phyloP scores from a whole-genome alignment of 2,329 filamentous ascomycete species.

The Colletotrichum orbiculare region DNA sequence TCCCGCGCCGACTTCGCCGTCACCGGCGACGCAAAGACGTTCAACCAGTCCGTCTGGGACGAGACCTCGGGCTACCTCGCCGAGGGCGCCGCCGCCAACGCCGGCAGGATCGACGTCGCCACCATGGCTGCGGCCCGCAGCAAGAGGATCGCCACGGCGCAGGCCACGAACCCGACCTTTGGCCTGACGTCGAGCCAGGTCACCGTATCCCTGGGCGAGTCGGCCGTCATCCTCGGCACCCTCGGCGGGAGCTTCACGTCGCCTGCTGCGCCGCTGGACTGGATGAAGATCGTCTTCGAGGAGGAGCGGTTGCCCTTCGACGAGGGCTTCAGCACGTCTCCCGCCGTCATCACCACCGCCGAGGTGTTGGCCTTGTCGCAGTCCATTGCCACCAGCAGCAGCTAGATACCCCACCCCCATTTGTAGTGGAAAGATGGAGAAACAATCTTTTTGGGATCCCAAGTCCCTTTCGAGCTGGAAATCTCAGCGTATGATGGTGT shows the following conservation, averaged over 20 bases:
- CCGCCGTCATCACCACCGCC: constrained; percentile 10
- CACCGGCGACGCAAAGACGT: constrained; percentile 45
- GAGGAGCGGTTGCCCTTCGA: constrained; percentile 32
- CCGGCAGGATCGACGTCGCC: constrained; percentile 40
- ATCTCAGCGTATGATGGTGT: background rate
- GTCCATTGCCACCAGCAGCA: constrained; percentile 26
- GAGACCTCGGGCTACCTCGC: constrained; percentile 35
- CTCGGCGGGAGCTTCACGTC: constrained; percentile 34
- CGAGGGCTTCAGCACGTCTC: constrained; percentile 25
- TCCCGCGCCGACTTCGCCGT: constrained; percentile 42
- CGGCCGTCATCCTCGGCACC: constrained; percentile 37
- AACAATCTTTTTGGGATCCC: background rate
- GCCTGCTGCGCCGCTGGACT: constrained; percentile 30
- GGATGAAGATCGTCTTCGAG: constrained; percentile 28
- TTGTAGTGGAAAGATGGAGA: background rate
- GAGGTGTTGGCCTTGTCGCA: constrained; percentile 29
- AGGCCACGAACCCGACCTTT: constrained; percentile 31
- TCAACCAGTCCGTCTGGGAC: constrained; percentile 42
- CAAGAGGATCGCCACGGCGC: constrained; percentile 40
- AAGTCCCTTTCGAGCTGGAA: background rate
- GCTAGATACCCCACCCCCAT: background rate
- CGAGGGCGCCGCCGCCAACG: constrained; percentile 35
- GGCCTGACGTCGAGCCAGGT: constrained; percentile 38
- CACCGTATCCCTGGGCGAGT: constrained; percentile 37
- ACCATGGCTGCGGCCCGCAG: constrained; percentile 43